phyloP scores from a whole-genome alignment of 169 alveolate species.

The Cryptosporidium felis region DNA sequence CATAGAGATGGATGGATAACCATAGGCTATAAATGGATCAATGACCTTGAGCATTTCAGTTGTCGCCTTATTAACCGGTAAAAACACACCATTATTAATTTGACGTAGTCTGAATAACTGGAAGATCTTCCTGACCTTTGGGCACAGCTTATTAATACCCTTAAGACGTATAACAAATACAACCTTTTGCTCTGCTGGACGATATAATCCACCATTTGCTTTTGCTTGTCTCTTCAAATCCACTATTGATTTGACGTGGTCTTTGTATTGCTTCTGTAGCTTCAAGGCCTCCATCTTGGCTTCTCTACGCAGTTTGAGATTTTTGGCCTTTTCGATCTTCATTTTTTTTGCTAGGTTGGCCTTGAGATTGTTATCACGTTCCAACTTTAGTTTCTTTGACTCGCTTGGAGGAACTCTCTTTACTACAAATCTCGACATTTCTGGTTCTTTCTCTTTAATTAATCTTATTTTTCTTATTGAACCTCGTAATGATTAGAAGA shows the following conservation, averaged over 20 bases:
- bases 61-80: slow-evolving; percentile 96
- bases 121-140: slow-evolving; percentile 94
- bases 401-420: slow-evolving; percentile 68
- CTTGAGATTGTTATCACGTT: slow-evolving; percentile 2
- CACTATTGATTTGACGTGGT: slow-evolving; percentile 35
- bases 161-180: slow-evolving; percentile 93
- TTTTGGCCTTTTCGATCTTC: background rate
- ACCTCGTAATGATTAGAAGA: too few relatives aligned
- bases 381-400: slow-evolving; percentile 40
- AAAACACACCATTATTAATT: slow-evolving; percentile 98
- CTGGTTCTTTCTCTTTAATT: too few relatives aligned
- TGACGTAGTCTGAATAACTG: slow-evolving; percentile 97
- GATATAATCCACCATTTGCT: slow-evolving; percentile 82
- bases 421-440: background rate
- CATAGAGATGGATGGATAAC: slow-evolving; percentile 95
- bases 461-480: too few relatives aligned
- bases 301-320: slow-evolving; percentile 12
- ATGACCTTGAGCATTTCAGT: slow-evolving; percentile 95
- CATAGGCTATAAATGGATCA: slow-evolving; percentile 97
- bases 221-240: slow-evolving; percentile 79
- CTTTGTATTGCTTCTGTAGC: slow-evolving; percentile 54
- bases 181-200: slow-evolving; percentile 92
- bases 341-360: background rate
- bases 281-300: slow-evolving; percentile 59
- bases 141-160: slow-evolving; percentile 97